Percentiles rank a stretch among this genome's conserved stretches.
Evolutionary conservation across 345 rosid genomes (phyloP).

Genomic region (Ailanthus altissimus): DNA sequence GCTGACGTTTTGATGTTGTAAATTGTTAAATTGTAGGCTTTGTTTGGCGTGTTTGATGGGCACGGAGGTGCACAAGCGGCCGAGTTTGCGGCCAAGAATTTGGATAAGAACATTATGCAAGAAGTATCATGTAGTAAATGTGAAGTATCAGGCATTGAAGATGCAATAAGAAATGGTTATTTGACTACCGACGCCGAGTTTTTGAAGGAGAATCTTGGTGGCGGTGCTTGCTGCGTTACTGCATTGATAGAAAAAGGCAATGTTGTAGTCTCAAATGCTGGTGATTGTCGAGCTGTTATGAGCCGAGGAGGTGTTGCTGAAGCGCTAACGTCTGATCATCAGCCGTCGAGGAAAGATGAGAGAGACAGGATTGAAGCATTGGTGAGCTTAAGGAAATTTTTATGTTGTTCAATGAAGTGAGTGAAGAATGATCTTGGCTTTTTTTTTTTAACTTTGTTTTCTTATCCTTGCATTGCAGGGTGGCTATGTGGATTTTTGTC

Average conservation of each 20-base stretch:
- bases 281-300: conserved; percentile 86
- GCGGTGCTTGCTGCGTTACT: conserved; percentile 86
- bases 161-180: conserved; percentile 59
- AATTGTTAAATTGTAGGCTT: conserved; percentile 42
- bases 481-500: conserved; percentile 74
- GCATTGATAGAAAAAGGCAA: conserved; percentile 59
- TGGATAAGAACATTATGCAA: conserved; percentile 53
- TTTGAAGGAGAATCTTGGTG: conserved; percentile 47
- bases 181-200: conserved; percentile 64
- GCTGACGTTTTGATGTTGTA: background rate
- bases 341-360: conserved; percentile 64
- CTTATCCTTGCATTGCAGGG: conserved; percentile 47
- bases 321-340: conserved; percentile 82
- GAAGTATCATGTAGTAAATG: conserved; percentile 36
- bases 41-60: conserved; percentile 90
- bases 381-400: conserved; percentile 42
- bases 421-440: too few relatives aligned
- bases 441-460: background rate
- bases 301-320: conserved; percentile 69
- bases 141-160: conserved; percentile 36
- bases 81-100: conserved; percentile 69
- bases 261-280: conserved; percentile 68
- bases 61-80: conserved; percentile 88
- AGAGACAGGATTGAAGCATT: conserved; percentile 55
- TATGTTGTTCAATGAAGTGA: background rate